Evolutionary conservation across 2,329 filamentous ascomycete genomes (phyloP), one percentile per base, ranked within the genome.

Genomic region (Penicillium sp.): DNA sequence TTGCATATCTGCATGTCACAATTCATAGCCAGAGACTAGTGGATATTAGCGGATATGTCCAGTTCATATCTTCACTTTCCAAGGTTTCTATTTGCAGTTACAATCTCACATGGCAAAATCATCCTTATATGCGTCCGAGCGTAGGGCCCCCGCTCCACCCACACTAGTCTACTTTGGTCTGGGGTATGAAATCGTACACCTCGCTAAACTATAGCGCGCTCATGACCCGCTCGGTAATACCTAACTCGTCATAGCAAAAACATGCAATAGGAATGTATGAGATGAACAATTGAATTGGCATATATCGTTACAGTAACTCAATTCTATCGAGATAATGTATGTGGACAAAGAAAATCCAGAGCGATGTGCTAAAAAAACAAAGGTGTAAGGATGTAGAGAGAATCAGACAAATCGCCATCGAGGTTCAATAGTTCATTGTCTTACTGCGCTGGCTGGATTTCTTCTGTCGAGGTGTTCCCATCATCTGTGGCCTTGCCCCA

Each of bases 401-500:
- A 8, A 35, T 36, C 40, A 51, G 33, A 47, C 26, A 22, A 12
- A 46, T 44, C 16, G 35, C 40, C 5, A 28, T 31, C 12, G 28
- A 28, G 17, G 16, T 25, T 45, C 26, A 53, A 40, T 14, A n/a
- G 22, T 38, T 33, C 33, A 30, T 31, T 36, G 30, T 4, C 10
- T 55, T 42, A 51, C 16, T 50, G 31, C 19, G 10, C 33, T 28
- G 49, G 35, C 31, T 53, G 43, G 10, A n/a, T 44, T 36, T 58
- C 53, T 8, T 55, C 48, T 30, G 56, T 38, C n/a, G 49, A 44
- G 14, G 40, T n/a, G 11, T 55, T 51, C 12, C 49, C 58, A 35
- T 70, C 68, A 33, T 71, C 69, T 11, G 71, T 63, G 9, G 72
- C 72, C 57, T 73, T 74, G 1, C 71, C 72, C 72, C 72, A 75